Evolutionary conservation across 805 yeast genomes (phyloP).

Genomic region (Barnettozyma siamensis): DNA sequence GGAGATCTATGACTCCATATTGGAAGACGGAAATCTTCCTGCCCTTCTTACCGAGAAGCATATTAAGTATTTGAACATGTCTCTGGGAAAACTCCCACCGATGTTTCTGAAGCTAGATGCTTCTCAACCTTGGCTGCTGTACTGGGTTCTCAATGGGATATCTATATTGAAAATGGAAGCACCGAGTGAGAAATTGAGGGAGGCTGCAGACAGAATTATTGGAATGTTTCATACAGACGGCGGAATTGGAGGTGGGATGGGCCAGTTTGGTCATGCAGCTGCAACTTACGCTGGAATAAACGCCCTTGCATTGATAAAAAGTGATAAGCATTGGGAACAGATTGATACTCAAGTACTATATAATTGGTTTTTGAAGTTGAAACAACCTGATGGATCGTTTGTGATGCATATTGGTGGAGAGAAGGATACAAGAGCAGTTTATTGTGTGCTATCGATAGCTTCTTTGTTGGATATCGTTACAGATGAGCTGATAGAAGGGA

Average conservation of each 20-base stretch:
- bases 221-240: constrained; percentile 35
- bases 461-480: constrained; percentile 58
- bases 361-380: constrained; percentile 60
- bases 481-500: constrained; percentile 47
- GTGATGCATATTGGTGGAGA: constrained; percentile 76
- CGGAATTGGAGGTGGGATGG: constrained; percentile 83
- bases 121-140: constrained; percentile 86
- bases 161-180: constrained; percentile 33
- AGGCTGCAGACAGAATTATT: constrained; percentile 27
- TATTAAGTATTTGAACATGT: constrained; percentile 13
- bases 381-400: constrained; percentile 71
- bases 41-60: constrained; percentile 15
- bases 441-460: constrained; percentile 77
- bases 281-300: constrained; percentile 74
- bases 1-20: constrained; percentile 26
- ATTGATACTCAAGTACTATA: constrained; percentile 46
- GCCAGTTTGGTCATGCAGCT: constrained; percentile 81
- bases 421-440: constrained; percentile 76
- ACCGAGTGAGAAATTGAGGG: constrained; percentile 22
- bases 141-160: constrained; percentile 69
- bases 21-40: constrained; percentile 16
- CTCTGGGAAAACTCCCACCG: constrained; percentile 19
- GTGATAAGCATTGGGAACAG: constrained; percentile 34
- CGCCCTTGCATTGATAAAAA: constrained; percentile 50
- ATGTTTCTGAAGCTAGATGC: constrained; percentile 57